These are phyloP conservation scores for Colletotrichum eremochloae DNA, from an alignment of 2,329 filamentous ascomycete genomes.

Conservation along the genomic window DNA sequence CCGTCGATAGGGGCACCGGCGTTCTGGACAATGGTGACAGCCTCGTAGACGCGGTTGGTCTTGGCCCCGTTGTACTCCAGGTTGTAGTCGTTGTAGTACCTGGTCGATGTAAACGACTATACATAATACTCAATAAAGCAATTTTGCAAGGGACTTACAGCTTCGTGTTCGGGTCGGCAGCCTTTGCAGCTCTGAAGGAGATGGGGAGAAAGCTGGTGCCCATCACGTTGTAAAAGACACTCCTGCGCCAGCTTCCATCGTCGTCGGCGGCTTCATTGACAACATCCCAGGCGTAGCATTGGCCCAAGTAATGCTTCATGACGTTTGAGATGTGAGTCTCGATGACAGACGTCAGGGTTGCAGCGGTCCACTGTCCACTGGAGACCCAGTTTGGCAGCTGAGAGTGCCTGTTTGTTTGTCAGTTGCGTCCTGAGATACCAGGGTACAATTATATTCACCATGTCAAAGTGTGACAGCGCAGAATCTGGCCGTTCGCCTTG, in stretches of 20 bases:
- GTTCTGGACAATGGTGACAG: constrained; percentile 52
- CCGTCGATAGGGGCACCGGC: constrained; percentile 64
- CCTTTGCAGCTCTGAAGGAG: constrained; percentile 62
- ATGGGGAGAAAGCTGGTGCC: constrained; percentile 64
- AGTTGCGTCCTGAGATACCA: constrained; percentile 24
- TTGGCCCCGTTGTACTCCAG: constrained; percentile 58
- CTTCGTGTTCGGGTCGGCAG: constrained; percentile 61
- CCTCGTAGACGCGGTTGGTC: constrained; percentile 50
- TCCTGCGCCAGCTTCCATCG: constrained; percentile 60
- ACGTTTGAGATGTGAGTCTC: constrained; percentile 65
- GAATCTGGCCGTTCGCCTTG: constrained; percentile 60
- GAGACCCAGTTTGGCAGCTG: constrained; percentile 46
- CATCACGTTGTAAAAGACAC: constrained; percentile 61
- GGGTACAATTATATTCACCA: constrained; percentile 55
- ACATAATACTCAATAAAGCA: neutral
- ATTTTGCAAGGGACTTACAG: constrained; percentile 52
- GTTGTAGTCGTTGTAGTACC: constrained; percentile 73
- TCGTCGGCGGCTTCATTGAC: constrained; percentile 62
- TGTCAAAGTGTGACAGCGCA: constrained; percentile 74
- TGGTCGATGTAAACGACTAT: neutral
- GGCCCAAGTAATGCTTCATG: constrained; percentile 58
- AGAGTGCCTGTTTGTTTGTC: constrained; percentile 31
- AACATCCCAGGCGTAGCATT: constrained; percentile 66
- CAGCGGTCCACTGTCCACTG: constrained; percentile 36
- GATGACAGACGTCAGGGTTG: constrained; percentile 53